phyloP scores from a whole-genome alignment of 805 yeast genomes.

The Candida palmyrensis region DNA sequence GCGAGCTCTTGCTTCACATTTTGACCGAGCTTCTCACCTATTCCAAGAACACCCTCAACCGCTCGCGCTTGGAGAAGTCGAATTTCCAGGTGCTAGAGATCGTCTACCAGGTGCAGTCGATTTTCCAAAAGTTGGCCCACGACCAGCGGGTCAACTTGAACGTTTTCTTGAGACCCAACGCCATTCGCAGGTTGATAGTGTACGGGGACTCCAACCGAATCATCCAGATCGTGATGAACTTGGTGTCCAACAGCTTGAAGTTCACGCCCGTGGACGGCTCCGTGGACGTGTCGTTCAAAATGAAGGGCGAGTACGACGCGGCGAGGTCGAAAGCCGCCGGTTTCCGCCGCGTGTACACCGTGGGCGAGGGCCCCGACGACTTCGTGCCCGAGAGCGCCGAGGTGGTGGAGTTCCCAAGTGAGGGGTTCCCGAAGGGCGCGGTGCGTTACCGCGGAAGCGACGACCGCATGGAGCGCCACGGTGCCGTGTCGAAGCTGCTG shows the following conservation, averaged over 20 bases:
- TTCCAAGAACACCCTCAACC: conserved; percentile 83
- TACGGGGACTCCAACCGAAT: conserved; percentile 89
- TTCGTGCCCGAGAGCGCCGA: no score
- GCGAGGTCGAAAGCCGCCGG: conserved; percentile 35
- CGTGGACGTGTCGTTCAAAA: conserved; percentile 57
- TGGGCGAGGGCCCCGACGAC: no score
- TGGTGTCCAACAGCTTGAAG: conserved; percentile 85
- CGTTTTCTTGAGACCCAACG: conserved; percentile 59
- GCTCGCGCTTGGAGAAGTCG: conserved; percentile 76
- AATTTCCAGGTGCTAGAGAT: conserved; percentile 78
- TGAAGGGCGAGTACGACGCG: conserved; percentile 69
- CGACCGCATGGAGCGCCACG: no score
- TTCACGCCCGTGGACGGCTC: conserved; percentile 89
- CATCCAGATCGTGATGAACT: conserved; percentile 86
- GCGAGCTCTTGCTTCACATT: conserved; percentile 83
- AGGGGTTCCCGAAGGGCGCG: no score
- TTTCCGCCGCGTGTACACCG: conserved; percentile 43
- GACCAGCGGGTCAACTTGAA: conserved; percentile 71
- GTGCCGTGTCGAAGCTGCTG: neutral
- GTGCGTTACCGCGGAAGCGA: no score
- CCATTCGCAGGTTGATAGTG: conserved; percentile 56
- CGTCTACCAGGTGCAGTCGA: conserved; percentile 78
- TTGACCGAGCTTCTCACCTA: conserved; percentile 88
- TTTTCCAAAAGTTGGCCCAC: conserved; percentile 73
- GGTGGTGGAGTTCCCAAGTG: no score